These are phyloP conservation scores for Endotrypanum monterogeii DNA, from an alignment of 208 protist species.

Conservation along the genomic window DNA sequence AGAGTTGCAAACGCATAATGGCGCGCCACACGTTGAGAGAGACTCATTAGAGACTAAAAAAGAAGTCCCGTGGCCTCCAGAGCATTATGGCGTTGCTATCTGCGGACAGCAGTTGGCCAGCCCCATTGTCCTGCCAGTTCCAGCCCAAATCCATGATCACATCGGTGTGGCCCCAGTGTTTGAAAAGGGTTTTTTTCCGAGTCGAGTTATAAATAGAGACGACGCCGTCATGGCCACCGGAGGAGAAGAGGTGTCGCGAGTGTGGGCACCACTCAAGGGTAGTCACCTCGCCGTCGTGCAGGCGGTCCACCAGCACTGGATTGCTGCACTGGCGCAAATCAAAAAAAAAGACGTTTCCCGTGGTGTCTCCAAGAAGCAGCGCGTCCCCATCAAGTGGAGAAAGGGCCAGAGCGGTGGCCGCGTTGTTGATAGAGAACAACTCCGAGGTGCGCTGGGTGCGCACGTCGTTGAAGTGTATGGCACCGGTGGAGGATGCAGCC, in stretches of 20 bases:
- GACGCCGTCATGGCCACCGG: constrained; percentile 73
- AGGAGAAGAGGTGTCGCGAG: constrained; percentile 77
- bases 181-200: constrained; percentile 65
- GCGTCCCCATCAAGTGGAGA: constrained; percentile 62
- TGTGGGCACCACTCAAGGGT: constrained; percentile 85
- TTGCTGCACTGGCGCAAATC: constrained; percentile 66
- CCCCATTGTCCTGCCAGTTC: constrained; percentile 85
- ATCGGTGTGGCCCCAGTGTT: constrained; percentile 86
- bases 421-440: constrained; percentile 47
- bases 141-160: constrained; percentile 83
- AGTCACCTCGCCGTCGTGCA: constrained; percentile 72
- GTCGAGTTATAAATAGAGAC: constrained; percentile 75
- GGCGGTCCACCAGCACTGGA: constrained; percentile 41
- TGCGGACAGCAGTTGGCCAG: constrained; percentile 77
- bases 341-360: constrained; percentile 65
- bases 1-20: not conserved
- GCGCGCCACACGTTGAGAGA: not conserved
- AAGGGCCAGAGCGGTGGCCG: constrained; percentile 44
- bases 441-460: constrained; percentile 38
- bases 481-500: constrained; percentile 45
- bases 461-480: constrained; percentile 58
- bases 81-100: constrained; percentile 89
- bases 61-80: constrained; percentile 84
- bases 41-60: constrained; percentile 45
- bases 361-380: constrained; percentile 57